Conservation (phyloP, 202 grass and related monocot genomes). For the Carex sylvatica region DNA sequence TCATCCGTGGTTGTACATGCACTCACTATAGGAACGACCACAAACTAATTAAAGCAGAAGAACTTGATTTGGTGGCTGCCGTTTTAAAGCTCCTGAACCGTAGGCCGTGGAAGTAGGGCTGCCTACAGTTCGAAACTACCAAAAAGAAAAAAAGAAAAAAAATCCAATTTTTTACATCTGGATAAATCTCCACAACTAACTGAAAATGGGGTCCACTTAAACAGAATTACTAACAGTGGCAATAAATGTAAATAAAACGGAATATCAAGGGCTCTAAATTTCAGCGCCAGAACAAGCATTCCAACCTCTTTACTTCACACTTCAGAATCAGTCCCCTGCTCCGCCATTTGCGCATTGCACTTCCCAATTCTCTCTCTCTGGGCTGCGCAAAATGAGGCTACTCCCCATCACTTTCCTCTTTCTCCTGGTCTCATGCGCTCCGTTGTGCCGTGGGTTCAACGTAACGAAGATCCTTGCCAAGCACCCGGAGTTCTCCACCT, state of each 20-base stretch:
- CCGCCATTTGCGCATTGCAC: conserved; percentile 10
- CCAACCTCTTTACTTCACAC: not conserved
- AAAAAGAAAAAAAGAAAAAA: not conserved
- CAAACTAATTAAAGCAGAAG: not conserved
- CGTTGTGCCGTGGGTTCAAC: conserved; percentile 33
- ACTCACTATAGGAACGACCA: not conserved
- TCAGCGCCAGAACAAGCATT: not conserved
- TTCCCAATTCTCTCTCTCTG: not conserved
- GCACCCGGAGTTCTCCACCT: conserved; percentile 42
- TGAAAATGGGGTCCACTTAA: not conserved
- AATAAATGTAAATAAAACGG: not conserved
- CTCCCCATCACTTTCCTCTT: conserved; percentile 14
- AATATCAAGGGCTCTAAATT: not conserved
- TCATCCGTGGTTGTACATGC: not conserved
- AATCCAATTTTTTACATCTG: not conserved
- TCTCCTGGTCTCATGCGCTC: not conserved
- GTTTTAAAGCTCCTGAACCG: not conserved
- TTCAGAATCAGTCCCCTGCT: conserved; percentile 12
- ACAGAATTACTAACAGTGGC: not conserved
- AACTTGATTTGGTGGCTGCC: not conserved
- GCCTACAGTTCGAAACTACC: not conserved
- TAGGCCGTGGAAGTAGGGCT: not conserved
- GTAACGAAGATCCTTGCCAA: conserved; percentile 50
- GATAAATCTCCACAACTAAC: not conserved
- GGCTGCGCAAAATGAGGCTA: conserved; percentile 7